Conservation (phyloP, 1,139 yeast species). For the Wickerhamiella pararugosa region DNA sequence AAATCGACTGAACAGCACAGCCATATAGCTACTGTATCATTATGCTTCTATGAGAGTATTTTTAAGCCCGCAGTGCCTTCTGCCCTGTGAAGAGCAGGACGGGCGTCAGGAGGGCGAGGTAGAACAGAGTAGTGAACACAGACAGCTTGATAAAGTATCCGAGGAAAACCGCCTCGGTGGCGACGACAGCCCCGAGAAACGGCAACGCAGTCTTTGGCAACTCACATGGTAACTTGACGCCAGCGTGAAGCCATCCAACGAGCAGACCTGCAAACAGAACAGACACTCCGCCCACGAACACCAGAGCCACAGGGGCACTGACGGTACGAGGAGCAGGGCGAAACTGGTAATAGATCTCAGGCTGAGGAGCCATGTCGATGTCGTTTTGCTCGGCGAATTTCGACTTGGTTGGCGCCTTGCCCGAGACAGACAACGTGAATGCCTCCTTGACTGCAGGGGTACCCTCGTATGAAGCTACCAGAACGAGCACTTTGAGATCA, state of each 20-base stretch:
- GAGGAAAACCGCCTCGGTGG: constrained; percentile 48
- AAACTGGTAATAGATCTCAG: constrained; percentile 63
- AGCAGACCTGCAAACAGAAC: constrained; percentile 25
- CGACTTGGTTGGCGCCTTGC: constrained; percentile 10
- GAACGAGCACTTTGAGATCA: constrained; percentile 14
- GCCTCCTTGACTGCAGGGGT: constrained; percentile 4
- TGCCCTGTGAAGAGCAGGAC: constrained; percentile 57
- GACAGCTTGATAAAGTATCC: constrained; percentile 56
- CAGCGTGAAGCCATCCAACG: constrained; percentile 17
- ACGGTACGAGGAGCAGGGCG: constrained; percentile 41
- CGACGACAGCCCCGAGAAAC: constrained; percentile 39
- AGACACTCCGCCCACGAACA: constrained; percentile 35
- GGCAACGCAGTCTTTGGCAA: constrained; percentile 18
- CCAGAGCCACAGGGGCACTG: constrained; percentile 37
- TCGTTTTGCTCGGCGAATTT: constrained; percentile 21
- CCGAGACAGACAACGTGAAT: not conserved
- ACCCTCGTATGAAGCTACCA: constrained; percentile 9
- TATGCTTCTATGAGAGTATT: not conserved
- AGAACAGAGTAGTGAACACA: constrained; percentile 53
- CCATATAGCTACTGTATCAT: not conserved
- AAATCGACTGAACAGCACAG: not conserved
- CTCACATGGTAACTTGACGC: constrained; percentile 17
- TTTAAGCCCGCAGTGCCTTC: constrained; percentile 32
- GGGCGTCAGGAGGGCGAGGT: constrained; percentile 36
- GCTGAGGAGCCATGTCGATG: constrained; percentile 31